These are phyloP conservation scores for Sugiyamaella novakii DNA, from an alignment of 1,139 yeast species.

Conservation along the genomic window DNA sequence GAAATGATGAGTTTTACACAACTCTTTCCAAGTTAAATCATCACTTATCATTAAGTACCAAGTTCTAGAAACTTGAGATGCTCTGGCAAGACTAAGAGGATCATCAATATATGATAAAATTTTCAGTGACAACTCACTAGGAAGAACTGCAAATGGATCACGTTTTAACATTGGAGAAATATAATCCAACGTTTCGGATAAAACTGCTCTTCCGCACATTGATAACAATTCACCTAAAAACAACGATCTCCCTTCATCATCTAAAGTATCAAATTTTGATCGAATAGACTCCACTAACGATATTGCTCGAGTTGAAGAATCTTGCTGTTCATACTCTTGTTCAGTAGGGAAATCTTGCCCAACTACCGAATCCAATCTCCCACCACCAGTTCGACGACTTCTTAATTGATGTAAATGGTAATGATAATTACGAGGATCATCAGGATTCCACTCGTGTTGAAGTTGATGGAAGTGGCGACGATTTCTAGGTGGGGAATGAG, in stretches of 20 bases:
- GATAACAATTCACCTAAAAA: slow-evolving; percentile 38
- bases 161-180: slow-evolving; percentile 75
- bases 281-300: slow-evolving; percentile 11
- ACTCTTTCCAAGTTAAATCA: slow-evolving; percentile 48
- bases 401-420: slow-evolving; percentile 16
- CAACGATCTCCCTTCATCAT: slow-evolving; percentile 27
- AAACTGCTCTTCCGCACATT: slow-evolving; percentile 51
- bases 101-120: slow-evolving; percentile 79
- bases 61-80: slow-evolving; percentile 48
- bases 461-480: slow-evolving; percentile 16
- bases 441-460: slow-evolving; percentile 15
- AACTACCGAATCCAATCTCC: slow-evolving; percentile 8
- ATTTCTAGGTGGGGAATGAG: slow-evolving; percentile 1
- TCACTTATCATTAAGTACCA: slow-evolving; percentile 48
- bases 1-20: slow-evolving; percentile 46
- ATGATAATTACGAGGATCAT: slow-evolving; percentile 13
- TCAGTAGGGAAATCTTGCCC: slow-evolving; percentile 8
- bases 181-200: slow-evolving; percentile 74
- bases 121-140: slow-evolving; percentile 80
- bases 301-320: background rate
- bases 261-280: slow-evolving; percentile 25
- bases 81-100: slow-evolving; percentile 47
- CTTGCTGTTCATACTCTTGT: slow-evolving; percentile 5
- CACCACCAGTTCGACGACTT: slow-evolving; percentile 17
- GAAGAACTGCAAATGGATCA: slow-evolving; percentile 83